Base-by-base conservation (phyloP, 2,329 filamentous ascomycete species). In the Tolypocladium ovalisporum region DNA sequence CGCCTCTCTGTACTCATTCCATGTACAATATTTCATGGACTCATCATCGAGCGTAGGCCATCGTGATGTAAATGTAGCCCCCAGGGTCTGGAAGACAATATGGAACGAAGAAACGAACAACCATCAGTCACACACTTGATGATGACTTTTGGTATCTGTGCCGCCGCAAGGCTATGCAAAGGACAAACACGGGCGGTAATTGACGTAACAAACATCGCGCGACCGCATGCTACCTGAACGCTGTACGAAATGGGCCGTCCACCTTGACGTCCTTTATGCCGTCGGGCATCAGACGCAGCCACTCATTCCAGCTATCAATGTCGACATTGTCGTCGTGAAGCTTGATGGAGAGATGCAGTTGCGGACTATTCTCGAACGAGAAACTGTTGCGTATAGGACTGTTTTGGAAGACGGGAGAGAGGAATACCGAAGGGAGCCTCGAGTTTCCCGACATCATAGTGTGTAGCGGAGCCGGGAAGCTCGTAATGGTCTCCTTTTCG, bases 201-300 rank as follows among this genome's bases (percentile, higher is more conserved):
- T 32, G 36, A 24, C 53, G 37, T 22, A 9, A 22, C 37, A 32
- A 36, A 15, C 35, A 54, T 27, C 22, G 52, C 36, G 29, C 34
- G 53, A 24, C n/a, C 13, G 32, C 2, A 54, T 39, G 44, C 52
- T 59, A 67, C 55, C 64, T 59, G 52, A 67, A 66, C 3, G 60
- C 56, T 10, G 64, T 54, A 57, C 71, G 66, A 56, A 73, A 79
- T 24, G 79, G 77, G 3, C 78, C 78, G 29, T 83, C 80, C 49
- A 83, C 75, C 66, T 77, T 79, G 57, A 83, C 72, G 58, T 83
- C 80, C 62, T 72, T 76, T 61, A 83, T 75, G 9, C 79, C 77
- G 57, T 82, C 79, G 2, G 81, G 81, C 75, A 84, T 80, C 64
- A 79, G 70, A 27, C 81, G 76, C 60, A 84, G 67, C 80, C 81